Base-by-base conservation (phyloP, 805 yeast genomes). In the Clavispora asparagi region DNA sequence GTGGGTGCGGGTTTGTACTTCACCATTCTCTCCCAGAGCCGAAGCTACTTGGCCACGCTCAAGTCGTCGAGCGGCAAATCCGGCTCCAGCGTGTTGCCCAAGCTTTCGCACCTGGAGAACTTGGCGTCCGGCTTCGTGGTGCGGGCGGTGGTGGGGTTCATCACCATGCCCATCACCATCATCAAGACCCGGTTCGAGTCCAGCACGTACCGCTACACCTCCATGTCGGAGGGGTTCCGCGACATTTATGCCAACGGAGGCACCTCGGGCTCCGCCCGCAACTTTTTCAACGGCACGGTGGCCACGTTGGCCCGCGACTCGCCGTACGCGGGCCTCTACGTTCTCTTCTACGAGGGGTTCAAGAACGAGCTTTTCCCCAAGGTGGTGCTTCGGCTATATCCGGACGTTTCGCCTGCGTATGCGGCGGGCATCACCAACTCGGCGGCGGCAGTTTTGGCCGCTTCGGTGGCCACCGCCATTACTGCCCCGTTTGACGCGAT, bases 401-500 rank as follows among this genome's bases (percentile, higher is more conserved):
- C 30, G 25, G 30, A 33, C 12, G 9, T 42, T 70, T 28, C 30
- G 31, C 28, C 38, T 40, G 27, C 30, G 39, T 45, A 59, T 13
- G 58, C 65, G 72, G 68, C 85, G 0, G 81, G 89, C 0, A 38
- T 78, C 3, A 73, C 87, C 41, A 92, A 92, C 62, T 75, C 91
- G 0, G 46, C 74, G 0, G 77, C 95, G n/a, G 99, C 98, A 0
- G 72, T 85, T 7, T 32, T 73, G 3, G 87, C 98, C 0, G 95
- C 98, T 0, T 70, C 81, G 11, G 58, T 83, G 9, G 86, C 98
- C 1, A 90, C 97, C 1, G 72, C 92, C 0, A 71, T 87, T 14
- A 92, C 99, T 0, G 95, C 95, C 1, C 99, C 99, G 0, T 92
- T 92, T 60, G 99, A 92, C 59, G 87, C 97, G 0, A 79, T 94